Evolutionary conservation across 768 basidiomycete genomes (phyloP), one percentile per base, ranked within the genome.

Genomic region (Chalciporus pseudorubinellus): DNA sequence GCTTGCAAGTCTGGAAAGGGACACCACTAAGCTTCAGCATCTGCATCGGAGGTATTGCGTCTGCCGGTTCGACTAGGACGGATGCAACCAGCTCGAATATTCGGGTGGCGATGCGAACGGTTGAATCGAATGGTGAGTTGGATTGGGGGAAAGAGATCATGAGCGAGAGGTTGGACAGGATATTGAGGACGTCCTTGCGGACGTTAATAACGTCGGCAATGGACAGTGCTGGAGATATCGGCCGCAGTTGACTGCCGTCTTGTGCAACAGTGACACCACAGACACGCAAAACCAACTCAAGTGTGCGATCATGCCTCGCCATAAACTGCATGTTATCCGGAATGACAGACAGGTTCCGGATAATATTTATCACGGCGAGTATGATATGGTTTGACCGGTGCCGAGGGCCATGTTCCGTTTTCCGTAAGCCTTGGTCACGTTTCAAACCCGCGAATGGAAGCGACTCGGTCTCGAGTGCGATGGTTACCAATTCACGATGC

Each of bases 281-380:
- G n/a, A 92, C 56, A 10, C 86, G 85, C 22, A 93, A 74, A 44
- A 94, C 60, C 22, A 89, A 60, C 59, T 83, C 80, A 31, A 92
- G 67, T 12, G 89, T 66, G 44, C 84, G 76, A 6, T 79, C 77
- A 52, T 90, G 83, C 36, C 73, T 77, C 1, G 84, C 79, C 60
- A 95, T 74, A 60, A 81, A 83, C 39, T 74, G 73, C 54, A 77
- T 67, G 60, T 95, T 95, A 56, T 95, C 87, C 7, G 70, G 71
- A 51, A 85, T 74, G 54, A 84, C 73, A n/a, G 89, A 83, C 58
- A 97, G 76, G 71, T 95, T 97, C 41, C 92, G 89, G 47, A 98
- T 74, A 61, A 98, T 83, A 66, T 89, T 93, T 40, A 85, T 68
- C 46, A 88, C 75, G 16, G 83, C 72, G 24, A 91, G 77, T 43